These are phyloP conservation scores for Coniochaeta sp. DNA, from an alignment of 2,329 filamentous ascomycete genomes.

Conservation along the genomic window DNA sequence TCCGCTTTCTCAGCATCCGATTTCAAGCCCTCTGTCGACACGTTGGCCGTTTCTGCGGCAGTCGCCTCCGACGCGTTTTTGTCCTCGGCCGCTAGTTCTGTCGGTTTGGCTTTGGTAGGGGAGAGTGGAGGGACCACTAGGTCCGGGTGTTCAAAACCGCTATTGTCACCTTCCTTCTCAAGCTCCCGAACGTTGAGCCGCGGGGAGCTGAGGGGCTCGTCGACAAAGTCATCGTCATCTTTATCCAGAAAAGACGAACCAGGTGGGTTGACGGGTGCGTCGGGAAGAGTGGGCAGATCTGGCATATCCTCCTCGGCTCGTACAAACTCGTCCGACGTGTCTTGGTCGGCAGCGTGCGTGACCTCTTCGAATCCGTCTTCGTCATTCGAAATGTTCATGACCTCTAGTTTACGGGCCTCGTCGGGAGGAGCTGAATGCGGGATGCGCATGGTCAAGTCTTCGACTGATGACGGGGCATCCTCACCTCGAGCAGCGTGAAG, in stretches of 20 bases:
- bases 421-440: conserved; percentile 46
- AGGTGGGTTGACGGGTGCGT: conserved; percentile 9
- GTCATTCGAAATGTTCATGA: conserved; percentile 68
- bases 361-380: conserved; percentile 95
- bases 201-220: conserved; percentile 67
- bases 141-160: conserved; percentile 48
- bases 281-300: conserved; percentile 11
- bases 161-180: conserved; percentile 26
- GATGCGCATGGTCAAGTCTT: conserved; percentile 55
- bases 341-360: conserved; percentile 60
- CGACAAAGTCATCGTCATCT: conserved; percentile 68
- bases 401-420: conserved; percentile 62
- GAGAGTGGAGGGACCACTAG: conserved; percentile 51
- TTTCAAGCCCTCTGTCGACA: background rate
- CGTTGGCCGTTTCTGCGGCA: background rate
- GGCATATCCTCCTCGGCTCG: conserved; percentile 49
- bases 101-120: conserved; percentile 33
- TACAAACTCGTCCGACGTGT: conserved; percentile 61
- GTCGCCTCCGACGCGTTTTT: conserved; percentile 1
- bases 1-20: conserved; percentile 1
- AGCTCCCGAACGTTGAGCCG: conserved; percentile 49
- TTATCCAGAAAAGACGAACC: conserved; percentile 41
- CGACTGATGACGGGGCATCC: conserved; percentile 41
- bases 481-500: conserved; percentile 43
- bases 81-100: conserved; percentile 3